phyloP scores from a whole-genome alignment of 1,284 basidiomycete species.

The Cutaneotrichosporon sp. region DNA sequence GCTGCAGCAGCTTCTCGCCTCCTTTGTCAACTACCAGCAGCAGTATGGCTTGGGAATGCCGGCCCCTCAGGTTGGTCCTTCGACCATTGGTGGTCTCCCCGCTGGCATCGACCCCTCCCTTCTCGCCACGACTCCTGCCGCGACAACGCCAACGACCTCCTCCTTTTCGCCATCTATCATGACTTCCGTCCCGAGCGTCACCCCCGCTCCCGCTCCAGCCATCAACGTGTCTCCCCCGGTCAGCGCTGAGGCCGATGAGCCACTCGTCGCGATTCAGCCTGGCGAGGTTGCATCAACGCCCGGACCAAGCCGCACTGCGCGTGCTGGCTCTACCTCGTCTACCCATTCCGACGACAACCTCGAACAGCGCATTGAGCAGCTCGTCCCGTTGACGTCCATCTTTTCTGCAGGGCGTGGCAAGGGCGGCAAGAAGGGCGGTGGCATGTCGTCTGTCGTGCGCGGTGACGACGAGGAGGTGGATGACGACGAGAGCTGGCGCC shows the following conservation, averaged over 20 bases:
- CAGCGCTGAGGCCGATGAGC: slow-evolving; percentile 25
- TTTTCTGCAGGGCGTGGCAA: slow-evolving; percentile 48
- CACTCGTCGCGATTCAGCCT: slow-evolving; percentile 27
- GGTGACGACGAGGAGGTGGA: slow-evolving; percentile 46
- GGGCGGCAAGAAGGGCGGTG: slow-evolving; percentile 50
- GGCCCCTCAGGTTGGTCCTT: too few species aligned
- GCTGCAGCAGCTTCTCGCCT: slow-evolving; percentile 37
- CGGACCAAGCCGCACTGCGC: slow-evolving; percentile 18
- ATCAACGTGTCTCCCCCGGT: background rate
- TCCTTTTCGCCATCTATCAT: slow-evolving; percentile 5
- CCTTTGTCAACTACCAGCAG: slow-evolving; percentile 36
- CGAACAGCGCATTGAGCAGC: slow-evolving; percentile 36
- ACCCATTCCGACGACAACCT: slow-evolving; percentile 23
- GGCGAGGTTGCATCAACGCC: slow-evolving; percentile 15
- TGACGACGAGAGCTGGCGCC: slow-evolving; percentile 49
- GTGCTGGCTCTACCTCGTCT: slow-evolving; percentile 18
- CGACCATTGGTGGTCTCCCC: background rate
- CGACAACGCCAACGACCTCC: background rate
- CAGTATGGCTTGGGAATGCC: slow-evolving; percentile 19
- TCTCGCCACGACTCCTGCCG: slow-evolving; percentile 7
- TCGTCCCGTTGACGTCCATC: slow-evolving; percentile 43
- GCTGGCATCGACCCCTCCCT: slow-evolving; percentile 29
- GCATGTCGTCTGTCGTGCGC: slow-evolving; percentile 48
- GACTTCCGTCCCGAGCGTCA: background rate
- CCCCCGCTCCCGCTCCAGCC: background rate